Conservation (phyloP, 495 filamentous ascomycete species). For the Penicillium verhagenii region DNA sequence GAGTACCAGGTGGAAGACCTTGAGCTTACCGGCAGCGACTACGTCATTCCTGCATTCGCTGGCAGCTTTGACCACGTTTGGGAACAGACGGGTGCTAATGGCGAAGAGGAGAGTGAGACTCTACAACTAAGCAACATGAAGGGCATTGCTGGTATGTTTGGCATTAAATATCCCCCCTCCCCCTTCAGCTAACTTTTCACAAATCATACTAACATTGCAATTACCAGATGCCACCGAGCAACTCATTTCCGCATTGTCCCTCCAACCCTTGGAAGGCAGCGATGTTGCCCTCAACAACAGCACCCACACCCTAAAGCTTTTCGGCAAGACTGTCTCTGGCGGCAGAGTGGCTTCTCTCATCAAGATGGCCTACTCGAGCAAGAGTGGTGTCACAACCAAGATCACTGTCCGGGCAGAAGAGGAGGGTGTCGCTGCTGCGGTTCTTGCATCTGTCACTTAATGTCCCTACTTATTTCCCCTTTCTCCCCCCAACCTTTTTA, state of each 20-base stretch:
- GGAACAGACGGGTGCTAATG: conserved; percentile 86
- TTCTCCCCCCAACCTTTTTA: conserved; percentile 18
- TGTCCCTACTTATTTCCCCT: conserved; percentile 25
- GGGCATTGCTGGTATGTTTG: conserved; percentile 82
- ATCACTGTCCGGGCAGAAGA: conserved; percentile 88
- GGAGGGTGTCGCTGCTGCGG: conserved; percentile 80
- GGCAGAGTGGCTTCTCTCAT: conserved; percentile 85
- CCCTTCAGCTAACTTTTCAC: neutral
- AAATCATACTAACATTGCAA: conserved; percentile 37
- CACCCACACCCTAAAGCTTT: conserved; percentile 92
- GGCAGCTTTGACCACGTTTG: conserved; percentile 96
- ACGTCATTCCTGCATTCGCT: conserved; percentile 88
- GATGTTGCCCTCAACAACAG: conserved; percentile 83
- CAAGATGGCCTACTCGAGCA: conserved; percentile 90
- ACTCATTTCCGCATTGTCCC: conserved; percentile 77
- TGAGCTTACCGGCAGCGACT: conserved; percentile 88
- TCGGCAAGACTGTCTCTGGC: conserved; percentile 91
- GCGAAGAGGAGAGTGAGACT: conserved; percentile 89
- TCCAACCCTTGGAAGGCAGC: conserved; percentile 92
- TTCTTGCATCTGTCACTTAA: conserved; percentile 83
- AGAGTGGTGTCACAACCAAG: conserved; percentile 92
- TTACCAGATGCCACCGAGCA: conserved; percentile 86
- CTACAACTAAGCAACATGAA: conserved; percentile 85
- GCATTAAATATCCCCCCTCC: no score
- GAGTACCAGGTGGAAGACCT: conserved; percentile 97